phyloP scores from a whole-genome alignment of 2,329 filamentous ascomycete species.

The Nigrospora oryzae region DNA sequence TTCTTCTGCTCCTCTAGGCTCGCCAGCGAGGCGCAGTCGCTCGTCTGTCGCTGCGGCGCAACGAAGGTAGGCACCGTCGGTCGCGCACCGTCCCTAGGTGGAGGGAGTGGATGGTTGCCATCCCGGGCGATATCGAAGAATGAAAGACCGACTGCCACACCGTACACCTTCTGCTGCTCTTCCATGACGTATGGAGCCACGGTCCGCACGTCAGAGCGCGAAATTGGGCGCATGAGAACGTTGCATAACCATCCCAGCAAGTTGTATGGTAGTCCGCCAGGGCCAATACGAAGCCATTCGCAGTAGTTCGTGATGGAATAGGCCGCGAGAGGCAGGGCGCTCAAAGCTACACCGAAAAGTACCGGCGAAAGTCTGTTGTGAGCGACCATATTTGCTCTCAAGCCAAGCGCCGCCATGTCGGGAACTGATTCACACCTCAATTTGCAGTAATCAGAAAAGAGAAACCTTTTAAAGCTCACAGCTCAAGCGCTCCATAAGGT shows the following conservation, averaged over 20 bases:
- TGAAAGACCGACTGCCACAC: constrained; percentile 11
- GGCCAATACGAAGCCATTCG: constrained; percentile 31
- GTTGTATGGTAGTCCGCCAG: constrained; percentile 34
- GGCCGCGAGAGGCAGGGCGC: constrained; percentile 7
- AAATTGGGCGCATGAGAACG: constrained; percentile 20
- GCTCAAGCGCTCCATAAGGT: too few relatives aligned
- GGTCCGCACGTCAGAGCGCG: constrained; percentile 21
- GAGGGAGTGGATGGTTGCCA: background rate
- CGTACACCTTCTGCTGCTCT: constrained; percentile 13
- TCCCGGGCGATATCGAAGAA: constrained; percentile 8
- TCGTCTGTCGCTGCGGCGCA: constrained; percentile 29
- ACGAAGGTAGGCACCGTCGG: constrained; percentile 24
- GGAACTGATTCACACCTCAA: too few relatives aligned
- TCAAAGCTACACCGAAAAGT: background rate
- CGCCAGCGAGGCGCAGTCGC: constrained; percentile 8
- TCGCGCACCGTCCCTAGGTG: constrained; percentile 10
- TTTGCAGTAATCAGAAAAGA: too few relatives aligned
- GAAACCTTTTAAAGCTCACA: too few relatives aligned
- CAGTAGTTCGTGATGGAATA: constrained; percentile 24
- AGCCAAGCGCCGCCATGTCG: too few relatives aligned
- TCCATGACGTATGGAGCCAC: constrained; percentile 15
- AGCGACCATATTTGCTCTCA: too few relatives aligned
- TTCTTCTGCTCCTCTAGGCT: constrained; percentile 12
- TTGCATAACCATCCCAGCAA: constrained; percentile 30
- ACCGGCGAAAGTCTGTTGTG: too few relatives aligned